Percentiles rank a stretch among this genome's conserved stretches.
Evolutionary conservation across 2,329 filamentous ascomycete genomes (phyloP).

Genomic region (Didymella lethalis): DNA sequence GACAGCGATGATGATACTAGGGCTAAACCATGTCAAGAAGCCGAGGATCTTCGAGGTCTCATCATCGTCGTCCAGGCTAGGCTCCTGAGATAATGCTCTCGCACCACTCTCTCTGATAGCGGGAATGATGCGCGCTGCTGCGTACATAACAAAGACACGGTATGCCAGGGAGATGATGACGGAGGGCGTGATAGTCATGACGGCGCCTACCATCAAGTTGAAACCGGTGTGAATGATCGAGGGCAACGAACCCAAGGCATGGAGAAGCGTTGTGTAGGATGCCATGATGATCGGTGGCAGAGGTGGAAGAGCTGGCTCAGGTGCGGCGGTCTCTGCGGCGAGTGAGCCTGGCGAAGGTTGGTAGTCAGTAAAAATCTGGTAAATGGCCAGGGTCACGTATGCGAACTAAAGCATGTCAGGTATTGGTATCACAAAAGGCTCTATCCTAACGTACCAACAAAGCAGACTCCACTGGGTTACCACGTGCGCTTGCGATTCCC

Average conservation of each 20-base stretch:
- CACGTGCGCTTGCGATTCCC: slow-evolving; percentile 91
- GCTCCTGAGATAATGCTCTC: slow-evolving; percentile 81
- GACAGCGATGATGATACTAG: slow-evolving; percentile 91
- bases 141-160: slow-evolving; percentile 93
- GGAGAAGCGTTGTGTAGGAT: slow-evolving; percentile 89
- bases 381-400: slow-evolving; percentile 97
- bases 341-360: slow-evolving; percentile 72
- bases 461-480: slow-evolving; percentile 94
- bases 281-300: slow-evolving; percentile 98
- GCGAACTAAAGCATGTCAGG: slow-evolving; percentile 67
- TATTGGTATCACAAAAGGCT: background rate
- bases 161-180: slow-evolving; percentile 96
- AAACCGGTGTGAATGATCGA: slow-evolving; percentile 83
- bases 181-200: slow-evolving; percentile 93
- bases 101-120: slow-evolving; percentile 88
- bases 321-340: slow-evolving; percentile 59
- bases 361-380: slow-evolving; percentile 99
- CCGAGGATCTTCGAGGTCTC: slow-evolving; percentile 81
- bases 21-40: slow-evolving; percentile 91
- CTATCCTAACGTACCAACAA: slow-evolving; percentile 63
- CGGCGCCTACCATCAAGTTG: slow-evolving; percentile 86
- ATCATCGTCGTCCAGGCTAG: slow-evolving; percentile 84
- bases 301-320: slow-evolving; percentile 90
- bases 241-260: slow-evolving; percentile 83
- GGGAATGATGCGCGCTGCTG: slow-evolving; percentile 93